phyloP scores from a whole-genome alignment of 225 moss, liverwort and hornwort genomes.

The Marchantia polymorpha region DNA sequence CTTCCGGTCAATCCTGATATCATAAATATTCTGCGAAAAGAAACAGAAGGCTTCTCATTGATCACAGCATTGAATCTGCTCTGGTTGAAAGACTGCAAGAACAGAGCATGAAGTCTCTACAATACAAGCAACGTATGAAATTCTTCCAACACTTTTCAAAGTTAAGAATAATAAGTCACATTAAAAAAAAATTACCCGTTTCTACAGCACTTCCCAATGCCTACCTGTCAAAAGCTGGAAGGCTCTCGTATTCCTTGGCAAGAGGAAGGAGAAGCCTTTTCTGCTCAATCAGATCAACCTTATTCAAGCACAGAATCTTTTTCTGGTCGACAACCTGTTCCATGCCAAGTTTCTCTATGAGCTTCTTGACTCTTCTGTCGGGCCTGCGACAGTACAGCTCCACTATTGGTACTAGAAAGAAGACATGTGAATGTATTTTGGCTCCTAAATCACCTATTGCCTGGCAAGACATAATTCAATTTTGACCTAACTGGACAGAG shows the following conservation, averaged over 20 bases:
- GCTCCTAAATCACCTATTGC: too few relatives aligned
- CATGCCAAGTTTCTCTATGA: conserved; percentile 83
- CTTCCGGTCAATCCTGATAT: conserved; percentile 81
- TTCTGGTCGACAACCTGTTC: conserved; percentile 74
- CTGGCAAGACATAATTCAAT: too few relatives aligned
- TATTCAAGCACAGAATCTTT: conserved; percentile 78
- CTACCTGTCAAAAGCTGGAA: conserved; percentile 82
- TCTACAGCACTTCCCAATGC: too few relatives aligned
- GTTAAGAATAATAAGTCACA: not conserved
- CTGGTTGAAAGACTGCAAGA: not conserved
- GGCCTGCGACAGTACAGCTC: conserved; percentile 45
- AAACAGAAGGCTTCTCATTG: not conserved
- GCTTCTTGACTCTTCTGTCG: conserved; percentile 76
- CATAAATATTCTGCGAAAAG: conserved; percentile 81
- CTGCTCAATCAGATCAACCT: conserved; percentile 83
- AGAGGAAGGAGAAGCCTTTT: conserved; percentile 84
- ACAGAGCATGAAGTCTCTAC: not conserved
- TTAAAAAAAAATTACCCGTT: not conserved
- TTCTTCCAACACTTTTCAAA: not conserved
- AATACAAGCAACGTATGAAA: not conserved
- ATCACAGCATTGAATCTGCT: not conserved
- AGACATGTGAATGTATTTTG: too few relatives aligned
- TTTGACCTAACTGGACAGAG: too few relatives aligned
- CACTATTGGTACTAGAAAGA: not conserved
- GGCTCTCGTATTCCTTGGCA: conserved; percentile 72